These are phyloP conservation scores for Colletotrichum gigasporum DNA, from an alignment of 2,329 filamentous ascomycete species.

Conservation along the genomic window DNA sequence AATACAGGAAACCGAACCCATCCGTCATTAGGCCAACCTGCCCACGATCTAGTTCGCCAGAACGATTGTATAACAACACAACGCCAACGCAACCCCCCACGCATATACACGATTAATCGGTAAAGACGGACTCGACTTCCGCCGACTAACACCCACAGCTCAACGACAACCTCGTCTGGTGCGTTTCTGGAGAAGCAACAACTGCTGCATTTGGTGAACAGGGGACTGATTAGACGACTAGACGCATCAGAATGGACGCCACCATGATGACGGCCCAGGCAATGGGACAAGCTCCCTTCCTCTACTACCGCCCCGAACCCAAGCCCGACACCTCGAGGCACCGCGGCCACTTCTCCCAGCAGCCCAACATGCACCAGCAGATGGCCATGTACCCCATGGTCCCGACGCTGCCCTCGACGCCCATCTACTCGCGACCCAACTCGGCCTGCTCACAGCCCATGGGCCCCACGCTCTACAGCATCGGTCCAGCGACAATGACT, in stretches of 20 bases:
- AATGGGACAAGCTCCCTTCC: slow-evolving; percentile 80
- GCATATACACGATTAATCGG: slow-evolving; percentile 31
- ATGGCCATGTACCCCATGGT: slow-evolving; percentile 64
- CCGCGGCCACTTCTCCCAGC: slow-evolving; percentile 77
- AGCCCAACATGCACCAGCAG: slow-evolving; percentile 50
- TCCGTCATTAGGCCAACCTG: slow-evolving; percentile 46
- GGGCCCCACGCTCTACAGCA: slow-evolving; percentile 62
- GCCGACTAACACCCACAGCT: slow-evolving; percentile 25
- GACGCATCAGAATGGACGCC: slow-evolving; percentile 69
- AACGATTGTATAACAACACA: slow-evolving; percentile 38
- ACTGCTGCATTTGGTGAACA: background rate
- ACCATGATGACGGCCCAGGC: slow-evolving; percentile 64
- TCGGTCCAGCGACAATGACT: slow-evolving; percentile 72
- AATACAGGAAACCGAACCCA: slow-evolving; percentile 15
- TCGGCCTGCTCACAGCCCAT: slow-evolving; percentile 72
- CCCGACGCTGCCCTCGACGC: slow-evolving; percentile 68
- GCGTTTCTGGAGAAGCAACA: slow-evolving; percentile 36
- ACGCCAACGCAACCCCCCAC: background rate
- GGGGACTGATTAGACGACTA: slow-evolving; percentile 35
- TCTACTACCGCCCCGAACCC: slow-evolving; percentile 86
- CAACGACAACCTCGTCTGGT: slow-evolving; percentile 38
- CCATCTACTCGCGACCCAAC: slow-evolving; percentile 72
- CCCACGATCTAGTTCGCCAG: slow-evolving; percentile 36
- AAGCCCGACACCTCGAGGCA: slow-evolving; percentile 73
- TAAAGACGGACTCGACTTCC: slow-evolving; percentile 14